These are phyloP conservation scores for Canariomyces notabilis DNA, from an alignment of 2,329 filamentous ascomycete species.

Conservation along the genomic window DNA sequence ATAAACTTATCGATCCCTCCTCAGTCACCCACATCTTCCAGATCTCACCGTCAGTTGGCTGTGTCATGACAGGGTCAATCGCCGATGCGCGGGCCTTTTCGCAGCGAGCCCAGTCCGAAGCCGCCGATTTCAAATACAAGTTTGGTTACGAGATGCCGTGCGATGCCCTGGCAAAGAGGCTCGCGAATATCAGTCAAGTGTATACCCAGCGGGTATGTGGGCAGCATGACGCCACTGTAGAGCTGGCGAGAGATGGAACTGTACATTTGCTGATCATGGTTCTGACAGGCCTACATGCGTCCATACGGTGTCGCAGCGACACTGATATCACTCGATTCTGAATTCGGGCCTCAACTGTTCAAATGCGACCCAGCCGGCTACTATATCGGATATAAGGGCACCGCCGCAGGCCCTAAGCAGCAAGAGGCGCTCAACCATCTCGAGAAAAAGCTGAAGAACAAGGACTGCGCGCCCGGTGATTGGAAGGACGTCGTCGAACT, in stretches of 20 bases:
- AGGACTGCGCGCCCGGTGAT: constrained; percentile 82
- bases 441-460: constrained; percentile 99
- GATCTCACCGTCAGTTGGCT: constrained; percentile 91
- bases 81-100: constrained; percentile 93
- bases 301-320: constrained; percentile 94
- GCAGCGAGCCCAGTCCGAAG: constrained; percentile 88
- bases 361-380: constrained; percentile 98
- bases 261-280: constrained; percentile 19
- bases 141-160: constrained; percentile 99
- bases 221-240: constrained; percentile 12
- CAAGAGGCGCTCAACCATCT: constrained; percentile 98
- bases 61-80: constrained; percentile 98
- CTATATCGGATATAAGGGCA: constrained; percentile 98
- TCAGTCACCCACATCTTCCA: constrained; percentile 98
- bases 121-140: constrained; percentile 97
- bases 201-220: constrained; percentile 83
- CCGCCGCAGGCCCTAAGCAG: constrained; percentile 93
- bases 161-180: constrained; percentile 89
- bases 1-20: constrained; percentile 96
- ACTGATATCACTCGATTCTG: constrained; percentile 86
- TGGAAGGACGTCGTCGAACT: constrained; percentile 99
- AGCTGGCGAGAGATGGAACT: neutral
- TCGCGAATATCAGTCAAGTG: constrained; percentile 99
- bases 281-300: constrained; percentile 82
- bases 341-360: constrained; percentile 90